Evolutionary conservation across 371 early-diverging fungal species (phyloP).

Genomic region (Chytridiales sp.): DNA sequence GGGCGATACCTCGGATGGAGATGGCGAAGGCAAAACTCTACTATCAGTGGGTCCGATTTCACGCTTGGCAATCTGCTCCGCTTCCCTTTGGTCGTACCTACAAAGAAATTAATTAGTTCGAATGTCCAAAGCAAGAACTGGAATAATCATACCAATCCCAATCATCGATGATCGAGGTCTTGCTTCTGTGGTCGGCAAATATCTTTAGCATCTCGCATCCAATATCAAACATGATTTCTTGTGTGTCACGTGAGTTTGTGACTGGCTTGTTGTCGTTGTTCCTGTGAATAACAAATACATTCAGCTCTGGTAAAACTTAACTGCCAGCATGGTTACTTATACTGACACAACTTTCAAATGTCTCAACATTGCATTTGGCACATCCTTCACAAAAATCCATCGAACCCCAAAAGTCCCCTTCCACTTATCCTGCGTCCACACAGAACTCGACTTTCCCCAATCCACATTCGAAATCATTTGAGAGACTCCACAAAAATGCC

Average conservation of each 20-base stretch:
- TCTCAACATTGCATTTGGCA: constrained; percentile 35
- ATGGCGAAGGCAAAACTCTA: too few relatives aligned
- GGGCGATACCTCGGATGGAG: too few relatives aligned
- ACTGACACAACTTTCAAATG: constrained; percentile 37
- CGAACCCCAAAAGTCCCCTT: constrained; percentile 39
- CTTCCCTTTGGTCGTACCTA: too few relatives aligned
- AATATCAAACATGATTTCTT: constrained; percentile 38
- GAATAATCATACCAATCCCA: constrained; percentile 41
- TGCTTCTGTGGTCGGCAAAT: constrained; percentile 34
- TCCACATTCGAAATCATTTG: constrained; percentile 38
- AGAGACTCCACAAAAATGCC: constrained; percentile 46
- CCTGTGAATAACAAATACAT: constrained; percentile 18
- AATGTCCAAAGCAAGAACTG: too few relatives aligned
- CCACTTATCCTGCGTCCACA: constrained; percentile 36
- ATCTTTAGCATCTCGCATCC: constrained; percentile 46
- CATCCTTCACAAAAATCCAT: constrained; percentile 43
- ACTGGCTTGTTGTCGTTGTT: constrained; percentile 52
- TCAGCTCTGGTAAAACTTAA: neutral
- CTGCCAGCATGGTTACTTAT: neutral
- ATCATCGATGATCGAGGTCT: constrained; percentile 43
- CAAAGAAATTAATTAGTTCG: too few relatives aligned
- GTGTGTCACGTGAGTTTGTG: constrained; percentile 51
- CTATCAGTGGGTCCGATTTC: too few relatives aligned
- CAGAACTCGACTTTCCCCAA: constrained; percentile 11
- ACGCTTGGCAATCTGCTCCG: too few relatives aligned